Conservation (phyloP, 139 green algal species). For the Micractinium conductrix region DNA sequence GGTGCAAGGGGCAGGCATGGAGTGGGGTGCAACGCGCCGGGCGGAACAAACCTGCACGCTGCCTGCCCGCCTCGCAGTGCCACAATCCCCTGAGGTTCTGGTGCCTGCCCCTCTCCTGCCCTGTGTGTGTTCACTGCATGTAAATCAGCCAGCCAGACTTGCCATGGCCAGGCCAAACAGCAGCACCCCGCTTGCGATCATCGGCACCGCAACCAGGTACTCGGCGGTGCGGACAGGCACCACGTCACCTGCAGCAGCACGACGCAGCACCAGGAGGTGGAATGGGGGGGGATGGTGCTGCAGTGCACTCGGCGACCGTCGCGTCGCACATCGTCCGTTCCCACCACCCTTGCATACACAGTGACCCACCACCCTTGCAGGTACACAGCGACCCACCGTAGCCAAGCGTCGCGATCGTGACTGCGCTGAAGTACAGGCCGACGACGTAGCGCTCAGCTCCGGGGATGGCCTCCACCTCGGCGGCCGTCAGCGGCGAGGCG, state of each 20-base stretch:
- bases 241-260: slow-evolving; percentile 11
- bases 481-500: not conserved
- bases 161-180: slow-evolving; percentile 35
- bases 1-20: too few relatives aligned
- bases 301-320: too few relatives aligned
- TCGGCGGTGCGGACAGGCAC: not conserved
- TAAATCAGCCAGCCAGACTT: too few relatives aligned
- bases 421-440: slow-evolving; percentile 3
- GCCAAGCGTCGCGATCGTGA: not conserved
- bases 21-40: too few relatives aligned
- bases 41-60: too few relatives aligned
- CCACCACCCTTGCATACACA: too few relatives aligned
- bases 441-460: not conserved
- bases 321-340: too few relatives aligned
- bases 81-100: too few relatives aligned
- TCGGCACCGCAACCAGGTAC: not conserved
- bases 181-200: slow-evolving; percentile 16
- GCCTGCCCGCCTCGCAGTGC: too few relatives aligned
- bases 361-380: not conserved
- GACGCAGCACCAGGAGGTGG: not conserved
- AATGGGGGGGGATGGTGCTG: too few relatives aligned
- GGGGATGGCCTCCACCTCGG: slow-evolving; percentile 11
- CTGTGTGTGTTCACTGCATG: too few relatives aligned
- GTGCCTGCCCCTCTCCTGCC: too few relatives aligned
- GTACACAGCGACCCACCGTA: slow-evolving; percentile 16